phyloP scores from a whole-genome alignment of 768 basidiomycete species.

The Kondoa subrosea region DNA sequence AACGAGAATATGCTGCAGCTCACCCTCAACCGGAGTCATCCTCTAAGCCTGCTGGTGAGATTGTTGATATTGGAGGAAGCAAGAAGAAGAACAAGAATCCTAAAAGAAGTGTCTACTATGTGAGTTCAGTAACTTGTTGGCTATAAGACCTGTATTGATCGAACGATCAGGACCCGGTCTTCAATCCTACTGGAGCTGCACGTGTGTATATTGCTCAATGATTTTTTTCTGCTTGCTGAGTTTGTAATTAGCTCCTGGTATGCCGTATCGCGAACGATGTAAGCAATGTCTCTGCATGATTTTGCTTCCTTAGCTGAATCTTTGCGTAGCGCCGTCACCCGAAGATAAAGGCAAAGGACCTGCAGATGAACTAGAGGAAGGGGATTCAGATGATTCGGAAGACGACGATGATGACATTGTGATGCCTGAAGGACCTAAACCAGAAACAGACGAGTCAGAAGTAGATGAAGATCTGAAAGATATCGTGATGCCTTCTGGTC shows the following conservation, averaged over 20 bases:
- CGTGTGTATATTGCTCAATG: neutral
- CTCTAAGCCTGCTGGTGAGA: slow-evolving; percentile 12
- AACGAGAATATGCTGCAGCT: slow-evolving; percentile 51
- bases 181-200: slow-evolving; percentile 84
- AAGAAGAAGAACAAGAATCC: slow-evolving; percentile 26
- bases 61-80: slow-evolving; percentile 33
- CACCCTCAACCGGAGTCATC: neutral
- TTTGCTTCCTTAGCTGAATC: too few species aligned
- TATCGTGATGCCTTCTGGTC: slow-evolving; percentile 33
- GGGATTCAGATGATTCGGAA: slow-evolving; percentile 28
- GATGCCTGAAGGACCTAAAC: slow-evolving; percentile 70
- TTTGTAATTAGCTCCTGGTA: slow-evolving; percentile 54
- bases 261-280: slow-evolving; percentile 88
- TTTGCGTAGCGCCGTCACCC: slow-evolving; percentile 12
- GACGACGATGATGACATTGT: slow-evolving; percentile 67
- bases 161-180: slow-evolving; percentile 71
- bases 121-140: too few species aligned
- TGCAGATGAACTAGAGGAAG: too few species aligned
- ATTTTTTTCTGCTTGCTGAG: neutral
- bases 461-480: slow-evolving; percentile 30
- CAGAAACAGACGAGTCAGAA: slow-evolving; percentile 26
- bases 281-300: slow-evolving; percentile 33
- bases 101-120: slow-evolving; percentile 63
- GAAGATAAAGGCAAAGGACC: slow-evolving; percentile 34
- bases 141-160: too few species aligned